Evolutionary conservation across 2,329 filamentous ascomycete genomes (phyloP), one percentile per base, ranked within the genome.

Genomic region (Claviceps maximensis): DNA sequence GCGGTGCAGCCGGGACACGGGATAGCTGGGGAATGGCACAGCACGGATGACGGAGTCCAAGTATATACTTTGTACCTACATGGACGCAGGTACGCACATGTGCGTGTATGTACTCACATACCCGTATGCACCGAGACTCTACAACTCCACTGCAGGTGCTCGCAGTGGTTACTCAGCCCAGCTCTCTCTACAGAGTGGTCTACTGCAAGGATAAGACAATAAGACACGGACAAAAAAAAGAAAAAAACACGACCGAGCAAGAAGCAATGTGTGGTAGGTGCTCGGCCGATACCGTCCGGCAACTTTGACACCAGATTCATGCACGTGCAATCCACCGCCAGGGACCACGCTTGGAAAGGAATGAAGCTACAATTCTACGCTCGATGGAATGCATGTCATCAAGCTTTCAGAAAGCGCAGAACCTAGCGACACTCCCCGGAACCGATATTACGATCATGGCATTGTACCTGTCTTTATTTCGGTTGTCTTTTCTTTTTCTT

Each of bases 231-330:
- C 40, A 45, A 45, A 27, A 23, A 25, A n/a, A 9, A 45, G 21
- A 49, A 57, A 57, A 57, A 65, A 36, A 15, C 33, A 17, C 17
- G 5, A 3, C 33, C 33, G 15, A 17, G 17, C 17, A 58, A 60
- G 61, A 40, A 41, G 33, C 17, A 44, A 13, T 21, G 21, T 44
- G 13, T 21, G 15, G 23, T 13, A 13, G 21, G 13, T 44, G 15
- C 41, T 44, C 41, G 41, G 41, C 41, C 41, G 41, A 44, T 44
- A 44, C 21, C 41, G n/a, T n/a, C n/a, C n/a, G 25, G 41, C 41
- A 25, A 25, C 21, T 6, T 44, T 44, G 41, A 25, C 21, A 15
- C 15, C 17, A 19, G 17, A n/a, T 3, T 10, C 40, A 42, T 8
- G 21, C 8, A 4, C 40, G 23, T 8, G 21, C 8, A 4, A n/a